Percentiles rank a stretch among this genome's conserved stretches.
phyloP scores from a whole-genome alignment of 495 filamentous ascomycete genomes.

The Staphylotrichum longicolle region DNA sequence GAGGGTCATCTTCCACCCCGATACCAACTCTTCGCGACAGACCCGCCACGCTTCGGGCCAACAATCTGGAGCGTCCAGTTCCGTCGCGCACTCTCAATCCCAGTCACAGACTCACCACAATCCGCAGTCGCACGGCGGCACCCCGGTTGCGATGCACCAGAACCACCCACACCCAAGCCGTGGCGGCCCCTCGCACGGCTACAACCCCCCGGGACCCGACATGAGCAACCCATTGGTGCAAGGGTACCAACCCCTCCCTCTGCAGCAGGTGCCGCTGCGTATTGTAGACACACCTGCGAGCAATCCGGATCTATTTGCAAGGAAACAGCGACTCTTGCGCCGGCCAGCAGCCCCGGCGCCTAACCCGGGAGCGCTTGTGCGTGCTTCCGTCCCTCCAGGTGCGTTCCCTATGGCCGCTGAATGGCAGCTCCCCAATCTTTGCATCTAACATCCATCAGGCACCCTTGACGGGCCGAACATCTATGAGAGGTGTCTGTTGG shows the following conservation, averaged over 20 bases:
- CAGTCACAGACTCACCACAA: slow-evolving; percentile 32
- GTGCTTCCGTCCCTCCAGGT: slow-evolving; percentile 30
- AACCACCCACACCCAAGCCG: slow-evolving; percentile 33
- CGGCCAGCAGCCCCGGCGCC: slow-evolving; percentile 29
- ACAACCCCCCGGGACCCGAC: slow-evolving; percentile 41
- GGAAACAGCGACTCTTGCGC: slow-evolving; percentile 39
- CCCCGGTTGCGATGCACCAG: slow-evolving; percentile 22
- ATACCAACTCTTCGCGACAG: slow-evolving; percentile 59
- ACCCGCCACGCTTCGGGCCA: slow-evolving; percentile 55
- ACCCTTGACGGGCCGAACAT: slow-evolving; percentile 76
- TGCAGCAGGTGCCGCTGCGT: slow-evolving; percentile 58
- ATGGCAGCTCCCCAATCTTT: too few species aligned
- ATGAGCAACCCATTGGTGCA: slow-evolving; percentile 51
- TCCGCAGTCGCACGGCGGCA: slow-evolving; percentile 24
- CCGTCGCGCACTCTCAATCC: slow-evolving; percentile 29
- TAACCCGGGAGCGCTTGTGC: slow-evolving; percentile 25
- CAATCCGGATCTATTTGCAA: slow-evolving; percentile 59
- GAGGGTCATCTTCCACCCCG: slow-evolving; percentile 77
- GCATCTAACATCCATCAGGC: slow-evolving; percentile 39
- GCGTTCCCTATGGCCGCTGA: not conserved
- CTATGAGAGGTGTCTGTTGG: slow-evolving; percentile 76
- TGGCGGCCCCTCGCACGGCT: slow-evolving; percentile 40
- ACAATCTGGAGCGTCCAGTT: slow-evolving; percentile 29
- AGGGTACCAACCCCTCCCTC: slow-evolving; percentile 58
- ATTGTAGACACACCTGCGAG: slow-evolving; percentile 68